These are phyloP conservation scores for Candida endomychidarum DNA, from an alignment of 805 yeast genomes.

Conservation along the genomic window DNA sequence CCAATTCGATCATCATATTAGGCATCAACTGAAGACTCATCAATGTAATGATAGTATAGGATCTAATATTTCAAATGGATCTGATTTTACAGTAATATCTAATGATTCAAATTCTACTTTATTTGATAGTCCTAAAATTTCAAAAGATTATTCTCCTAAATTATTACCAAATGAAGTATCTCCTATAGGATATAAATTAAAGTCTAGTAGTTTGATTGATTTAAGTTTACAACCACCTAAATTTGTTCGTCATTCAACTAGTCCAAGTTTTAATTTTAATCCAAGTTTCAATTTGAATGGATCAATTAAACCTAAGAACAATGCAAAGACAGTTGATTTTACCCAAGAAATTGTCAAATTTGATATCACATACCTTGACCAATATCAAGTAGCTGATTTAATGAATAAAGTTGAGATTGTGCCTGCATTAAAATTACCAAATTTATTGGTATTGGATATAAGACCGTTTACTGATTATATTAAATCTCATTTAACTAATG, in stretches of 20 bases:
- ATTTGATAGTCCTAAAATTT: not conserved
- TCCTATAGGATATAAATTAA: slow-evolving; percentile 3
- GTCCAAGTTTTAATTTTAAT: no score
- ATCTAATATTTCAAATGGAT: slow-evolving; percentile 1
- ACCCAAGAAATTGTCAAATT: slow-evolving; percentile 5
- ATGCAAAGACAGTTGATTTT: slow-evolving; percentile 9
- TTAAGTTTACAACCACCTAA: slow-evolving; percentile 6
- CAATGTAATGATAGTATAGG: slow-evolving; percentile 5
- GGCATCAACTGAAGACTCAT: not conserved
- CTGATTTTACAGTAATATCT: not conserved
- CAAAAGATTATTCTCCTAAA: not conserved
- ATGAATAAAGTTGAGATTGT: slow-evolving; percentile 7
- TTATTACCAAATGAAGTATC: not conserved
- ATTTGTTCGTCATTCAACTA: slow-evolving; percentile 9
- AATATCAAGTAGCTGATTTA: slow-evolving; percentile 1
- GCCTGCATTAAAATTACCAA: slow-evolving; percentile 13
- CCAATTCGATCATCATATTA: slow-evolving; percentile 1
- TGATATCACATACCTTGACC: slow-evolving; percentile 6
- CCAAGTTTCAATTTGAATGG: no score
- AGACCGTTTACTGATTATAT: slow-evolving; percentile 78
- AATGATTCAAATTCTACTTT: slow-evolving; percentile 3
- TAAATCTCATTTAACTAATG: slow-evolving; percentile 52
- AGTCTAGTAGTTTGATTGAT: slow-evolving; percentile 8
- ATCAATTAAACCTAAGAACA: no score
- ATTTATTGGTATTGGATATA: slow-evolving; percentile 62